A percentile compares a stretch with the other conserved stretches of the same genome.
These are phyloP conservation scores for Xylaria sp. DNA, from an alignment of 2,329 filamentous ascomycete species.

Conservation along the genomic window DNA sequence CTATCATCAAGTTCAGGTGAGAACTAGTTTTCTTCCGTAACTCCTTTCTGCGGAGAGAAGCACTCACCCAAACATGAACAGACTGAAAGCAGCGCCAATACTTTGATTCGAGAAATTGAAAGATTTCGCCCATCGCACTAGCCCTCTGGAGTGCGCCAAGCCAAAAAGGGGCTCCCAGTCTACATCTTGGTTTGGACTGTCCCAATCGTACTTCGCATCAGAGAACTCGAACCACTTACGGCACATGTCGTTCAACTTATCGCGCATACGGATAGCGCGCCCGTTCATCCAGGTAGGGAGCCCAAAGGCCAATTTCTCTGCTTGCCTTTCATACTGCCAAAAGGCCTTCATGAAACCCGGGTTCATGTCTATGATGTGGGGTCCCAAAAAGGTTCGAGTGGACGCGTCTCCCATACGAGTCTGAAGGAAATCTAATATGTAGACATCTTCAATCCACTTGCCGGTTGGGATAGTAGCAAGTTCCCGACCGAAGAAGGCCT, in stretches of 20 bases:
- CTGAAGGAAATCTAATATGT: not conserved
- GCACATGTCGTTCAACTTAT: not conserved
- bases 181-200: not conserved
- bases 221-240: constrained; percentile 7
- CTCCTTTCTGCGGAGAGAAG: not conserved
- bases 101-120: not conserved
- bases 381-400: not conserved
- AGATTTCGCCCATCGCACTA: not conserved
- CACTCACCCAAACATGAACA: not conserved
- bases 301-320: not conserved
- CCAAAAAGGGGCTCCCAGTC: constrained; percentile 3
- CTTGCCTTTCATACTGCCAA: not conserved
- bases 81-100: not conserved
- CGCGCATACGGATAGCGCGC: not conserved
- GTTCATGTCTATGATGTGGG: not conserved
- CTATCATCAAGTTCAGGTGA: not conserved
- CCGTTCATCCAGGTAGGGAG: not conserved
- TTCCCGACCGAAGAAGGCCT: not conserved
- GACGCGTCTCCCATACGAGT: not conserved
- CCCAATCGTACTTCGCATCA: not conserved
- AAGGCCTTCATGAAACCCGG: constrained; percentile 3
- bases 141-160: not conserved
- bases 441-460: not conserved
- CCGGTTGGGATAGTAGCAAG: not conserved
- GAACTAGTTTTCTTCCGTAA: too few species aligned